phyloP scores from a whole-genome alignment of 441 rosid species.

The Syzygium malaccense region DNA sequence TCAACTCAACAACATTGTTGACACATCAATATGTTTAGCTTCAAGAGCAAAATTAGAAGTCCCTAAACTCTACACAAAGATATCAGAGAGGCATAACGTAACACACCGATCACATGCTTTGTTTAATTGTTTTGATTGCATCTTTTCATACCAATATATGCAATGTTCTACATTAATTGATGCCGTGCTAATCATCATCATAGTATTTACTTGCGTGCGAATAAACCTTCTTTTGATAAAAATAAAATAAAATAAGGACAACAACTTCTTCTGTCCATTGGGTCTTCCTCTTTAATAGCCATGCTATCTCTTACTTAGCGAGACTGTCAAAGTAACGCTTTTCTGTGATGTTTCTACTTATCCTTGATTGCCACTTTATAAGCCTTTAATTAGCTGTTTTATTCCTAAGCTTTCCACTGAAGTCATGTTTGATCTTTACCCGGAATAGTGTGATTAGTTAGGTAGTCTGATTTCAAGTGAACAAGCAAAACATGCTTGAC shows the following conservation, averaged over 20 bases:
- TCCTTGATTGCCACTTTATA: neutral
- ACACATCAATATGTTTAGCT: neutral
- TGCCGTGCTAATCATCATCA: neutral
- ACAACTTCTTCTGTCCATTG: neutral
- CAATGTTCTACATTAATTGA: neutral
- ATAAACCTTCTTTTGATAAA: neutral
- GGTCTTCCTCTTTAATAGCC: neutral
- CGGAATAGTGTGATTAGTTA: neutral
- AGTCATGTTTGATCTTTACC: neutral
- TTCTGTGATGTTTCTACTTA: neutral
- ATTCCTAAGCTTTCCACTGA: neutral
- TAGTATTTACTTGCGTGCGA: neutral
- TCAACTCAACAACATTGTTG: neutral
- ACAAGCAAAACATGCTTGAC: neutral
- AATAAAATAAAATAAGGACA: neutral
- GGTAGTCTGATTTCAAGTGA: neutral
- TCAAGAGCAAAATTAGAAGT: neutral
- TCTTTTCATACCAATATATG: neutral
- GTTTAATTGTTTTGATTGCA: neutral
- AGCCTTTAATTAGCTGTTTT: neutral
- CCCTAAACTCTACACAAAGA: neutral
- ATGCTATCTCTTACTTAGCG: neutral
- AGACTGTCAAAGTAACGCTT: neutral
- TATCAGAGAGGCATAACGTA: neutral
- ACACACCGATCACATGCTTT: neutral